Conservation (phyloP, 2,329 filamentous ascomycete species). For the Didymella sp. region DNA sequence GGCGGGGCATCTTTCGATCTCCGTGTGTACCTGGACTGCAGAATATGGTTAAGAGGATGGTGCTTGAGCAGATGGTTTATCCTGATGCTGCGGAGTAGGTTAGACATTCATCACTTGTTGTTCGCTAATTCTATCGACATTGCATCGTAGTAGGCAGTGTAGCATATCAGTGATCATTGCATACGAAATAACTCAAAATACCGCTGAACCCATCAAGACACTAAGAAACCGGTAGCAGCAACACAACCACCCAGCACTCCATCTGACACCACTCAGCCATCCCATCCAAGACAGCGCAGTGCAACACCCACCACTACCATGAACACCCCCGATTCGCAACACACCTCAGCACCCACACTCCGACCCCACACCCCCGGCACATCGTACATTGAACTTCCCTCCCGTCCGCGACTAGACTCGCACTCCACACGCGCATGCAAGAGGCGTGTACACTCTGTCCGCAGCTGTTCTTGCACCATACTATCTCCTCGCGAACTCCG, state of each 20-base stretch:
- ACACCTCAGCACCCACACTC: constrained; percentile 11
- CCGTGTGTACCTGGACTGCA: constrained; percentile 1
- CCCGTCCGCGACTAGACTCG: neutral
- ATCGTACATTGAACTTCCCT: constrained; percentile 8
- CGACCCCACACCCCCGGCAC: constrained; percentile 17
- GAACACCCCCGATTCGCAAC: neutral
- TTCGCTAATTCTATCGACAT: no score
- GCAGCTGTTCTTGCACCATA: constrained; percentile 27
- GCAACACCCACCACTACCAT: no score
- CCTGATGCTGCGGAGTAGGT: neutral
- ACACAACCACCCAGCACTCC: no score
- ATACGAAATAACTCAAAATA: no score
- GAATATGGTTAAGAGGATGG: neutral
- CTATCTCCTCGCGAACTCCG: no score
- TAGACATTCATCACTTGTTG: neutral
- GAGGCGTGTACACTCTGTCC: constrained; percentile 25
- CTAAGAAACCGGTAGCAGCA: no score
- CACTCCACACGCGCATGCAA: constrained; percentile 25
- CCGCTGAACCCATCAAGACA: no score
- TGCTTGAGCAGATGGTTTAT: neutral
- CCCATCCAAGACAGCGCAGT: no score
- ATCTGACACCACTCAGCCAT: no score
- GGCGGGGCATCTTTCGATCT: constrained; percentile 17
- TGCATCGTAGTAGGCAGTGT: no score
- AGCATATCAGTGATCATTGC: no score